These are phyloP conservation scores for Podila minutissima DNA, from an alignment of 192 early-diverging fungal genomes.

Conservation along the genomic window DNA sequence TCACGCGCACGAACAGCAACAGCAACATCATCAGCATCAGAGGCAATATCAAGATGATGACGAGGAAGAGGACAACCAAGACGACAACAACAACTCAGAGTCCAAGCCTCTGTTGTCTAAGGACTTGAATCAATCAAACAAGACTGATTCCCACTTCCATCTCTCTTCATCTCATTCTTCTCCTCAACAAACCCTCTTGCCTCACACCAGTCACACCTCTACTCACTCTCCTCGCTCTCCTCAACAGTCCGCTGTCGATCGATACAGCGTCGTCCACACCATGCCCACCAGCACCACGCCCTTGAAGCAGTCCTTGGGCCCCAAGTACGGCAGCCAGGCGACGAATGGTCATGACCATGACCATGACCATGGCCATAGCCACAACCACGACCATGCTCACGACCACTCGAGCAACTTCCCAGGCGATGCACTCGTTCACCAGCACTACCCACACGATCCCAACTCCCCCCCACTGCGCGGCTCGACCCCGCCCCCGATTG, in stretches of 20 bases:
- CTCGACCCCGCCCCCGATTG: constrained; percentile 34
- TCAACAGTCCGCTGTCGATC: background rate
- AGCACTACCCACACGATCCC: constrained; percentile 23
- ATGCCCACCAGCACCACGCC: constrained; percentile 3
- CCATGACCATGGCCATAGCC: background rate
- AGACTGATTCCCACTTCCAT: constrained; percentile 16
- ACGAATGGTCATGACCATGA: background rate
- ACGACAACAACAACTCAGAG: background rate
- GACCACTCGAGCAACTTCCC: background rate
- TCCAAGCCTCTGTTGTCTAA: background rate
- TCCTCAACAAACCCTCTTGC: background rate
- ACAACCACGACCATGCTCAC: constrained; percentile 9
- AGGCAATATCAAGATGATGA: constrained; percentile 2
- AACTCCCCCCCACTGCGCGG: constrained; percentile 17
- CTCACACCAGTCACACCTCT: background rate
- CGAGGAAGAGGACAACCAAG: background rate
- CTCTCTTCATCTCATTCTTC: background rate
- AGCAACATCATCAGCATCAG: background rate
- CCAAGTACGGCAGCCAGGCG: background rate
- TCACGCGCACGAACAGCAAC: constrained; percentile 6
- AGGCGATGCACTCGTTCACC: constrained; percentile 8
- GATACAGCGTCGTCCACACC: background rate
- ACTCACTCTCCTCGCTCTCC: background rate
- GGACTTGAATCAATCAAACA: constrained; percentile 12
- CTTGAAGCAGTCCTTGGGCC: constrained; percentile 1